Percentiles rank a stretch among this genome's conserved stretches.
phyloP scores from a whole-genome alignment of 495 filamentous ascomycete species.

The Rostrohypoxylon terebratum region DNA sequence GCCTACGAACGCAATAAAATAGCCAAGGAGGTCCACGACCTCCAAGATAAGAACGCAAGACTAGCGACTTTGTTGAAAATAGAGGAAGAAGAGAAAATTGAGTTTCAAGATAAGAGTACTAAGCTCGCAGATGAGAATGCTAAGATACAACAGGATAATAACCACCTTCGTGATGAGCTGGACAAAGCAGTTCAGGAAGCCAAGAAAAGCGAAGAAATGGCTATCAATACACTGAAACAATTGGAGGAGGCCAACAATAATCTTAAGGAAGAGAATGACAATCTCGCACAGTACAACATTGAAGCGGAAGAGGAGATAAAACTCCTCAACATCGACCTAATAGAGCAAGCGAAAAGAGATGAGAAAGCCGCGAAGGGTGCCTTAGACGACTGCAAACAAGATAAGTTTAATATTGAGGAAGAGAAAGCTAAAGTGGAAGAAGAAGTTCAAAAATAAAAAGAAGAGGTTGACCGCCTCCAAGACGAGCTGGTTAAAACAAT shows the following conservation, averaged over 20 bases:
- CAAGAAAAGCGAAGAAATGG: neutral
- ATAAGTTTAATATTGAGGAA: no score
- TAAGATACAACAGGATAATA: neutral
- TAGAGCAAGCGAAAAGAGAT: no score
- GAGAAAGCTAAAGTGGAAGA: neutral
- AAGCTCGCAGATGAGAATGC: neutral
- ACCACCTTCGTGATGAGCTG: neutral
- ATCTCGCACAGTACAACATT: no score
- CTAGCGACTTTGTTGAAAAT: neutral
- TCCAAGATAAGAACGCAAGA: neutral
- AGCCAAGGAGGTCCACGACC: neutral
- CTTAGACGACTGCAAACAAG: no score
- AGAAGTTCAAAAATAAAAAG: neutral
- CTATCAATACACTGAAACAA: no score
- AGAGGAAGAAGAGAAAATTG: neutral
- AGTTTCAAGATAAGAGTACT: neutral
- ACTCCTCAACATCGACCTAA: neutral
- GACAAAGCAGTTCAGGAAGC: neutral
- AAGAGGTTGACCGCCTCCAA: no score
- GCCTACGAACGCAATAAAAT: neutral
- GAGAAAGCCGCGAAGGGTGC: no score
- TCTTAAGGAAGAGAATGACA: no score
- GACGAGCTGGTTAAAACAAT: neutral
- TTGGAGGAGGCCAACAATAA: no score
- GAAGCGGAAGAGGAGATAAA: neutral